Evolutionary conservation across 352 stramenopile genomes (phyloP).

Genomic region (Phytophthora rubi): DNA sequence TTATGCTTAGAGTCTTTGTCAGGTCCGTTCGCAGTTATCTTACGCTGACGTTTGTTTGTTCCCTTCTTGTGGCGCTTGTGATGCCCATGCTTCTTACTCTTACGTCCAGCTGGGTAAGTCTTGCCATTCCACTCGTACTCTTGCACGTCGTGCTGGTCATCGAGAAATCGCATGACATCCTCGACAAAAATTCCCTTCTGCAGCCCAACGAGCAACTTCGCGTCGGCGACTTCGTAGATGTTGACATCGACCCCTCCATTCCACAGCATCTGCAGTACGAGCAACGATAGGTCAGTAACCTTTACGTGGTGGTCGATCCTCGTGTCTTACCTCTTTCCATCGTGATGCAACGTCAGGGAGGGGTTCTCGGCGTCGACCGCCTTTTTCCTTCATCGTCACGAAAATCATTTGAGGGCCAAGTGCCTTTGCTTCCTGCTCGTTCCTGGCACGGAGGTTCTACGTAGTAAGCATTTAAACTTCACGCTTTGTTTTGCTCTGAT

Average conservation of each 20-base stretch:
- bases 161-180: slow-evolving; percentile 60
- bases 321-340: slow-evolving; percentile 70
- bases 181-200: slow-evolving; percentile 62
- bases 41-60: slow-evolving; percentile 10
- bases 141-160: slow-evolving; percentile 55
- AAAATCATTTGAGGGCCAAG: slow-evolving; percentile 85
- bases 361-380: slow-evolving; percentile 18
- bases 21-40: slow-evolving; percentile 5
- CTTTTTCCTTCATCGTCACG: slow-evolving; percentile 52
- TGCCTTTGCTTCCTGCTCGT: slow-evolving; percentile 46
- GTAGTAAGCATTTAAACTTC: not conserved
- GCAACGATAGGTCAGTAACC: slow-evolving; percentile 2
- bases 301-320: not conserved
- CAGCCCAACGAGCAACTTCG: slow-evolving; percentile 66
- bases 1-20: slow-evolving; percentile 11
- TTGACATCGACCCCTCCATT: slow-evolving; percentile 73
- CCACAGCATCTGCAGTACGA: slow-evolving; percentile 63
- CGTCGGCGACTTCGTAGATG: slow-evolving; percentile 69
- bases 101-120: slow-evolving; percentile 29
- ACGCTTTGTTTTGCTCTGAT: not conserved
- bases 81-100: slow-evolving; percentile 3
- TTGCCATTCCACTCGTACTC: slow-evolving; percentile 75
- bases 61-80: slow-evolving; percentile 21
- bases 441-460: slow-evolving; percentile 26
- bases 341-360: slow-evolving; percentile 55